Evolutionary conservation across 306 rosid genomes (phyloP).

Genomic region (Cucumis melo): DNA sequence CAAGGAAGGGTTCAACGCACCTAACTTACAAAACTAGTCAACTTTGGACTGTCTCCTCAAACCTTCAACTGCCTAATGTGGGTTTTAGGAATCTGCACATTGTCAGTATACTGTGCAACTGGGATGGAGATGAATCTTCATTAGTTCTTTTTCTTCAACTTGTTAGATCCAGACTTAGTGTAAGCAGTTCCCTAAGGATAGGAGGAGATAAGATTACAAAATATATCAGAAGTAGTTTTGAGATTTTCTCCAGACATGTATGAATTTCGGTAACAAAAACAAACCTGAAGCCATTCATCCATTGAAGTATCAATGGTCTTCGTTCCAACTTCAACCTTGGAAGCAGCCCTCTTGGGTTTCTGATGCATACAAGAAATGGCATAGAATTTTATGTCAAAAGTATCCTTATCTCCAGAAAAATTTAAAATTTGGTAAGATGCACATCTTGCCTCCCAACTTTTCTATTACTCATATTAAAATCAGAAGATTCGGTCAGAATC

Average conservation of each 20-base stretch:
- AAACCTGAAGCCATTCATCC: conserved; percentile 95
- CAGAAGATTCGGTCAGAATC: not conserved
- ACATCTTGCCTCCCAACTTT: not conserved
- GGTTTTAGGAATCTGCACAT: conserved; percentile 36
- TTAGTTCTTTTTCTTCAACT: conserved; percentile 82
- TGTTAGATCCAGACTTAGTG: conserved; percentile 39
- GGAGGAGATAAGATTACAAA: conserved; percentile 1
- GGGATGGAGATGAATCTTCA: conserved; percentile 17
- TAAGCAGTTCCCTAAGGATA: conserved; percentile 74
- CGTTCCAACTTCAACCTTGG: conserved; percentile 94
- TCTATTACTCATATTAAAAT: not conserved
- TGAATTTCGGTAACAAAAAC: not conserved
- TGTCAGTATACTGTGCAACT: conserved; percentile 30
- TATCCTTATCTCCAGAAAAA: not conserved
- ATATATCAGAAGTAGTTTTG: conserved; percentile 2
- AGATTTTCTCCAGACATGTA: not conserved
- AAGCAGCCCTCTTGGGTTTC: conserved; percentile 80
- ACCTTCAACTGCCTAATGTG: conserved; percentile 33
- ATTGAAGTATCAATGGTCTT: conserved; percentile 51
- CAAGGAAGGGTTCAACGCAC: conserved; percentile 25
- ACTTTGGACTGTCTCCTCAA: conserved; percentile 23
- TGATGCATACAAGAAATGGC: conserved; percentile 6
- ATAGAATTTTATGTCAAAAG: not conserved
- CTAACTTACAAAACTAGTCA: conserved; percentile 28
- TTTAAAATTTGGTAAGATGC: not conserved